phyloP scores from a whole-genome alignment of 2,329 filamentous ascomycete genomes.

The Karstenula rhodostoma region DNA sequence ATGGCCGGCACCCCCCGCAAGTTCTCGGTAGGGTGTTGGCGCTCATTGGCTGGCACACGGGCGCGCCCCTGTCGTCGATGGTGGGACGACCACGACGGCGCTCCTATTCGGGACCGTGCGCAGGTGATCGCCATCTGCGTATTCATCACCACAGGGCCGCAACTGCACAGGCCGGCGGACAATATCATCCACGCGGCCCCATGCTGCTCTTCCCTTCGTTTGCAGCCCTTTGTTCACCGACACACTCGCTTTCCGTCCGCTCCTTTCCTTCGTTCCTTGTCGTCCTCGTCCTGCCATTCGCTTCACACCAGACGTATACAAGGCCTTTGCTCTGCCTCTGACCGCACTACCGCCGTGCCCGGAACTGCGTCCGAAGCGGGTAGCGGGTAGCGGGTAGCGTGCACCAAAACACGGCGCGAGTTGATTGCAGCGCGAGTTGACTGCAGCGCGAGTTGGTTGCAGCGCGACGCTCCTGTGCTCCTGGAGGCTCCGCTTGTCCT shows the following conservation, averaged over 20 bases:
- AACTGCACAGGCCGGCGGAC: background rate
- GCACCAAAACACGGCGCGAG: conserved; percentile 18
- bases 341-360: conserved; percentile 13
- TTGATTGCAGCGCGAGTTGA: conserved; percentile 21
- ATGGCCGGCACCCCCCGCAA: conserved; percentile 7
- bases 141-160: conserved; percentile 16
- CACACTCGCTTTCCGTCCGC: conserved; percentile 32
- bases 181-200: conserved; percentile 33
- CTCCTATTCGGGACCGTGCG: conserved; percentile 34
- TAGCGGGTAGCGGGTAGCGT: conserved; percentile 12
- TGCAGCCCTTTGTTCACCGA: conserved; percentile 24
- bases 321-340: conserved; percentile 6
- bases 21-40: background rate
- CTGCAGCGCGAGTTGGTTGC: conserved; percentile 25
- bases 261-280: conserved; percentile 23
- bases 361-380: conserved; percentile 15
- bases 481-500: conserved; percentile 9
- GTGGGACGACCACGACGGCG: conserved; percentile 22
- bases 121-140: conserved; percentile 13
- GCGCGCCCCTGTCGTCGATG: conserved; percentile 10
- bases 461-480: conserved; percentile 20
- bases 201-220: conserved; percentile 22
- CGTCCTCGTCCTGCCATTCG: conserved; percentile 25
- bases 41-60: background rate
- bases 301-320: conserved; percentile 20